These are phyloP conservation scores for Aspergillus brasiliensis DNA, from an alignment of 2,329 filamentous ascomycete species.

Conservation along the genomic window DNA sequence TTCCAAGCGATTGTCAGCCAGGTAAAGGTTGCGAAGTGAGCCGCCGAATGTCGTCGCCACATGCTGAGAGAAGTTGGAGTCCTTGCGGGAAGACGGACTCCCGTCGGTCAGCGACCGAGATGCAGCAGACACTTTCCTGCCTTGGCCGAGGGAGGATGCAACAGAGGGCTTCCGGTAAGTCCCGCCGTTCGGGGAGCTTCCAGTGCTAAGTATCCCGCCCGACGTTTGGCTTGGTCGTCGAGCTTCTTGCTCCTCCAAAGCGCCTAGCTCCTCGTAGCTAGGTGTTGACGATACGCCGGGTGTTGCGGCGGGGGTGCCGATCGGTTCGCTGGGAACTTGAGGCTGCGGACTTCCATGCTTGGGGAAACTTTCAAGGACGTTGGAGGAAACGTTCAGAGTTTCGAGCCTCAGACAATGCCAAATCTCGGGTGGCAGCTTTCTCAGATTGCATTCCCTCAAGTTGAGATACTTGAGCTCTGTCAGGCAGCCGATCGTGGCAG, in stretches of 20 bases:
- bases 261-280: conserved; percentile 76
- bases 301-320: conserved; percentile 48
- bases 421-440: conserved; percentile 84
- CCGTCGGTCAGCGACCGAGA: conserved; percentile 66
- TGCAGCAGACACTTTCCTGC: conserved; percentile 80
- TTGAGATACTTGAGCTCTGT: conserved; percentile 83
- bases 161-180: conserved; percentile 74
- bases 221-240: conserved; percentile 85
- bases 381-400: conserved; percentile 92
- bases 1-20: conserved; percentile 91
- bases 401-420: conserved; percentile 93
- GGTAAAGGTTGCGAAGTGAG: conserved; percentile 78
- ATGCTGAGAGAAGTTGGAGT: conserved; percentile 80
- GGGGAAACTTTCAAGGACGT: conserved; percentile 86
- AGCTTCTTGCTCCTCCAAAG: conserved; percentile 62
- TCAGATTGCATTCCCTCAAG: conserved; percentile 89
- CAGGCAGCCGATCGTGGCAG: conserved; percentile 84
- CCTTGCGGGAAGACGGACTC: conserved; percentile 70
- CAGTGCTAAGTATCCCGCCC: conserved; percentile 72
- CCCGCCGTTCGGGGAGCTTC: conserved; percentile 66
- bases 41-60: conserved; percentile 84
- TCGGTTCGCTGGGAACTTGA: conserved; percentile 57
- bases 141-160: conserved; percentile 76
- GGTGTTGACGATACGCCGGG: conserved; percentile 62
- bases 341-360: conserved; percentile 72